Evolutionary conservation across 2,329 filamentous ascomycete species (phyloP).

Genomic region (Fusarium verticillioides): DNA sequence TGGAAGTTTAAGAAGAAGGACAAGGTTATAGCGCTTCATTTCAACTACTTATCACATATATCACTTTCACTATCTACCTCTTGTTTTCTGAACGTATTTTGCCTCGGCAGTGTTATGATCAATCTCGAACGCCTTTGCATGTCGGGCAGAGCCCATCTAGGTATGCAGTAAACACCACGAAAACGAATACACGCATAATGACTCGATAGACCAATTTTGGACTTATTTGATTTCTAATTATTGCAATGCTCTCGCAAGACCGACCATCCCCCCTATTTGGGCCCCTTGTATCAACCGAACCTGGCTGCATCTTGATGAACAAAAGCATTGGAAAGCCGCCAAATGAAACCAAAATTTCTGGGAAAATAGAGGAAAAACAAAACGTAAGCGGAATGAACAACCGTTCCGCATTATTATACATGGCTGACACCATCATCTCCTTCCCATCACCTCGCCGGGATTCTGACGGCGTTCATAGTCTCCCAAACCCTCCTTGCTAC

Average conservation of each 20-base stretch:
- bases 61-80: slow-evolving; percentile 26
- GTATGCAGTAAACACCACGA: background rate
- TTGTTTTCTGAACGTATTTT: background rate
- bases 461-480: background rate
- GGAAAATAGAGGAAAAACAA: background rate
- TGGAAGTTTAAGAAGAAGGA: slow-evolving; percentile 25
- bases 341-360: slow-evolving; percentile 9
- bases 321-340: slow-evolving; percentile 17
- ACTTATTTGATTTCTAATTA: slow-evolving; percentile 22
- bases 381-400: slow-evolving; percentile 8
- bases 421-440: background rate
- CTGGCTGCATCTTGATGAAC: slow-evolving; percentile 13
- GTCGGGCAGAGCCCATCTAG: background rate
- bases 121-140: background rate
- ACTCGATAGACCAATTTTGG: background rate
- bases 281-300: slow-evolving; percentile 15
- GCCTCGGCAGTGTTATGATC: background rate
- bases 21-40: slow-evolving; percentile 33
- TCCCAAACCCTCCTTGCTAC: background rate
- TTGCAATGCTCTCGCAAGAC: slow-evolving; percentile 16
- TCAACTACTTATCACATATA: slow-evolving; percentile 37
- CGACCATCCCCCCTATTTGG: background rate
- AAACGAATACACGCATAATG: background rate
- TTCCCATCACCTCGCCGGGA: slow-evolving; percentile 16
- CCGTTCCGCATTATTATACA: slow-evolving; percentile 21